These are phyloP conservation scores for Lenwebbia sp. DNA, from an alignment of 345 rosid species.

Conservation along the genomic window DNA sequence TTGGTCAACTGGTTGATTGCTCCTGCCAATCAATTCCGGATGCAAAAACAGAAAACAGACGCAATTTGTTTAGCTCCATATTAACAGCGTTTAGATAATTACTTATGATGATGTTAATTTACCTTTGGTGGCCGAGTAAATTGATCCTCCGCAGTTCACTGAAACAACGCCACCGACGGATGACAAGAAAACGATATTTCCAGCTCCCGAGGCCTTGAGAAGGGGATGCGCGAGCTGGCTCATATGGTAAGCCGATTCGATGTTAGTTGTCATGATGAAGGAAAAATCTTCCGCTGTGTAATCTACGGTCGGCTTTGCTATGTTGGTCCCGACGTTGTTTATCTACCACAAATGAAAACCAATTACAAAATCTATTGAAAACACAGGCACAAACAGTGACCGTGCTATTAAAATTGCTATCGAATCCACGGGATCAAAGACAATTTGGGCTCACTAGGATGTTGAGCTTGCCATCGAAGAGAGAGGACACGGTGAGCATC, in stretches of 20 bases:
- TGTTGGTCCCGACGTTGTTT: constrained; percentile 42
- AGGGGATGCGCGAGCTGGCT: constrained; percentile 17
- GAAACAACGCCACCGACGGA: not conserved
- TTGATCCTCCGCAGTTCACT: not conserved
- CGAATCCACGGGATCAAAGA: not conserved
- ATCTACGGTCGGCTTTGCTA: constrained; percentile 20
- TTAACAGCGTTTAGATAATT: not conserved
- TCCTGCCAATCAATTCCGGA: constrained; percentile 10
- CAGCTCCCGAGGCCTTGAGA: constrained; percentile 15
- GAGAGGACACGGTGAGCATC: constrained; percentile 24
- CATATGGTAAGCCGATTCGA: constrained; percentile 2
- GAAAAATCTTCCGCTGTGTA: constrained; percentile 26
- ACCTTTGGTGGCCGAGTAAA: constrained; percentile 36
- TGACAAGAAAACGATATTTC: constrained; percentile 7
- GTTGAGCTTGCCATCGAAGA: constrained; percentile 38
- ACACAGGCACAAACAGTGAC: not conserved
- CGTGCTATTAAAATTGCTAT: not conserved
- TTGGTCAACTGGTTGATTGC: constrained; percentile 42
- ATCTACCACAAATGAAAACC: constrained; percentile 8
- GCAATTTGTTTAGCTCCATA: not conserved
- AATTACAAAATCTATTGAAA: not conserved
- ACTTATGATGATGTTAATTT: not conserved
- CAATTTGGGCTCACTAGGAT: constrained; percentile 34
- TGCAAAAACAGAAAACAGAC: not conserved
- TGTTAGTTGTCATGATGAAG: constrained; percentile 10